Evolutionary conservation across 148 eudicot species (phyloP).

Genomic region (Vaccinium corymbosum): DNA sequence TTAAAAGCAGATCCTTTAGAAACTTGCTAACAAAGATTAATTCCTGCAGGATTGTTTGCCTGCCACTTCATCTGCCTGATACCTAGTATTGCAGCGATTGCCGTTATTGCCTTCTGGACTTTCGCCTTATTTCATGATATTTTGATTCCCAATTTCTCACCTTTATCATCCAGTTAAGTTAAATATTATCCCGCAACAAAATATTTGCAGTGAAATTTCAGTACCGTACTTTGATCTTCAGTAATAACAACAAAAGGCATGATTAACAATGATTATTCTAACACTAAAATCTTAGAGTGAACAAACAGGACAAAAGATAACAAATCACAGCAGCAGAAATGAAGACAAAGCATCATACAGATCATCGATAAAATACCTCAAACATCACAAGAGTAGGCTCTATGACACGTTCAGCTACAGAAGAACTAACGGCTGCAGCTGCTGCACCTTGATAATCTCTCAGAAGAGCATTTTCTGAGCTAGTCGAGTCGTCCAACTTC

Average conservation of each 20-base stretch:
- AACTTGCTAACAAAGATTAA: background rate
- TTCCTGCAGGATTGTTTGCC: background rate
- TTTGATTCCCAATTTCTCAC: background rate
- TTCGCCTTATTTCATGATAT: background rate
- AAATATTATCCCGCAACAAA: background rate
- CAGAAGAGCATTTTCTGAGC: conserved; percentile 35
- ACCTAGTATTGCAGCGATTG: background rate
- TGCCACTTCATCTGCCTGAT: background rate
- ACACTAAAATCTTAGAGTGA: background rate
- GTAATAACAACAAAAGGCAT: background rate
- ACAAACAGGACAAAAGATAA: background rate
- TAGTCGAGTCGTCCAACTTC: conserved; percentile 41
- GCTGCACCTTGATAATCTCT: conserved; percentile 52
- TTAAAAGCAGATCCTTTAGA: background rate
- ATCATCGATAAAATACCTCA: conserved; percentile 48
- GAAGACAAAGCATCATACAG: conserved; percentile 5
- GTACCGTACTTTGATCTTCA: background rate
- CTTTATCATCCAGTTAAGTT: background rate
- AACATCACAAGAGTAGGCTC: conserved; percentile 97
- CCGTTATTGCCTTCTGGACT: background rate
- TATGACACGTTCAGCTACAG: conserved; percentile 83
- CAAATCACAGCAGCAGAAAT: background rate
- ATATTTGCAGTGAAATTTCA: background rate
- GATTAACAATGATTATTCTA: background rate
- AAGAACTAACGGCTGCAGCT: conserved; percentile 61